Evolutionary conservation across 805 yeast species (phyloP), one percentile per base, ranked within the genome.

Genomic region (Jamesozyma hellenica): DNA sequence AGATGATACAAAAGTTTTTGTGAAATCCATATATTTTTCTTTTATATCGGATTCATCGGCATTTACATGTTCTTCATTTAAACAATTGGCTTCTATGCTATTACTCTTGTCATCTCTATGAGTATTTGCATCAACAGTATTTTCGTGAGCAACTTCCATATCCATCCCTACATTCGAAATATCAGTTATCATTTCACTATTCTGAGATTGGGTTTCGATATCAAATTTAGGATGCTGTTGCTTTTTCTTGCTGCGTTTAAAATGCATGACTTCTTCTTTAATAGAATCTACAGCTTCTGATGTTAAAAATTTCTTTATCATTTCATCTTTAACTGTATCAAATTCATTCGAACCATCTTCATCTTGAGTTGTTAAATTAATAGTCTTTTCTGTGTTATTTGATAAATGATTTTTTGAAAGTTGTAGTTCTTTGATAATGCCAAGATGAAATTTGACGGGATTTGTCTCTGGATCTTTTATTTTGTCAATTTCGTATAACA

Each of bases 401-500:
- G 31, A 13, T 19, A 5, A 16, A 11, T 31, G 28, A 14, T 35
- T 37, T 35, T 49, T 56, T 12, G 58, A 50, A 16, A 50, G 47
- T 38, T 59, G 64, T 19, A 57, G 39, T 32, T 58, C 64, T 42
- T 56, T 58, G 15, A 60, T 58, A 16, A 58, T 56, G 19, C 55
- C 51, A 31, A 60, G 42, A 42, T 58, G 63, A 33, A 58, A 58
- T 32, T 56, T 56, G 11, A 58, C 48, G 28, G 57, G 60, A 34
- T 52, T 58, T 17, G 57, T 49, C 29, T 54, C 60, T 3, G 63
- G 55, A 32, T 59, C 56, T 17, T 49, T 48, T 18, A 50, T 52
- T 43, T 64, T 69, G 30, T 70, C 66, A 37, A 66, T 74, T 29
- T 73, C 77, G 45, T 77, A 79, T 51, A 79, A 77, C 14, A 76